Percentiles rank a stretch among this genome's conserved stretches.
phyloP scores from a whole-genome alignment of 1,139 yeast species.

The Hemisphaericaspora xylofermentans region DNA sequence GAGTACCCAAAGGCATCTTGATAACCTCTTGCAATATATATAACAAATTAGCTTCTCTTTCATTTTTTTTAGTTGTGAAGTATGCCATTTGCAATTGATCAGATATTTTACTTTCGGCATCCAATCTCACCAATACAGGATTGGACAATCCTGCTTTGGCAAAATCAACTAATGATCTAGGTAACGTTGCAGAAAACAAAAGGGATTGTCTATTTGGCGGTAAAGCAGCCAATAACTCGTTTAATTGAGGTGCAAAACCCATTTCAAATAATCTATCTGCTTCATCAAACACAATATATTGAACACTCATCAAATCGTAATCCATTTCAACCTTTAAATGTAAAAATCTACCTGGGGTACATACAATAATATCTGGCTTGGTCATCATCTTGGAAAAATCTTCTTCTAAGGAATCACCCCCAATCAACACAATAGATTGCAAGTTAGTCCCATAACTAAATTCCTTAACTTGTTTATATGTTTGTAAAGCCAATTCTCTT shows the following conservation, averaged over 20 bases:
- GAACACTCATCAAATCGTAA: conserved; percentile 75
- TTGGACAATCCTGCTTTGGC: conserved; percentile 94
- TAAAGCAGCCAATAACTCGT: conserved; percentile 80
- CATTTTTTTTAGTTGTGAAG: conserved; percentile 74
- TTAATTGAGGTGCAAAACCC: conserved; percentile 94
- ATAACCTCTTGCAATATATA: conserved; percentile 78
- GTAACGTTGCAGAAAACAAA: conserved; percentile 92
- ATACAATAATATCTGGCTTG: conserved; percentile 92
- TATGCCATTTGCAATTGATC: conserved; percentile 91
- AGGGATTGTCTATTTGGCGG: conserved; percentile 85
- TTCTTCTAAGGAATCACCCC: conserved; percentile 97
- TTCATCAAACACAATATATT: conserved; percentile 94
- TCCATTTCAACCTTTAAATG: conserved; percentile 96
- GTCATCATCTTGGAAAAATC: conserved; percentile 91
- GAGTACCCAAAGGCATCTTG: conserved; percentile 76
- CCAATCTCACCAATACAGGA: conserved; percentile 89
- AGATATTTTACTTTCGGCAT: conserved; percentile 86
- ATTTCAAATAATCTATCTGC: conserved; percentile 96
- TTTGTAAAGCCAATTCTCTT: conserved; percentile 85
- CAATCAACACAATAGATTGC: conserved; percentile 77
- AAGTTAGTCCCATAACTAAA: conserved; percentile 83
- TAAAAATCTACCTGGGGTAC: conserved; percentile 96
- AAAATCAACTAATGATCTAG: conserved; percentile 87
- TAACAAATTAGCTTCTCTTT: conserved; percentile 85
- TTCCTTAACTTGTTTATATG: conserved; percentile 84